Conservation (phyloP, 2,329 filamentous ascomycete genomes). For the Dactylonectria estremocensis region DNA sequence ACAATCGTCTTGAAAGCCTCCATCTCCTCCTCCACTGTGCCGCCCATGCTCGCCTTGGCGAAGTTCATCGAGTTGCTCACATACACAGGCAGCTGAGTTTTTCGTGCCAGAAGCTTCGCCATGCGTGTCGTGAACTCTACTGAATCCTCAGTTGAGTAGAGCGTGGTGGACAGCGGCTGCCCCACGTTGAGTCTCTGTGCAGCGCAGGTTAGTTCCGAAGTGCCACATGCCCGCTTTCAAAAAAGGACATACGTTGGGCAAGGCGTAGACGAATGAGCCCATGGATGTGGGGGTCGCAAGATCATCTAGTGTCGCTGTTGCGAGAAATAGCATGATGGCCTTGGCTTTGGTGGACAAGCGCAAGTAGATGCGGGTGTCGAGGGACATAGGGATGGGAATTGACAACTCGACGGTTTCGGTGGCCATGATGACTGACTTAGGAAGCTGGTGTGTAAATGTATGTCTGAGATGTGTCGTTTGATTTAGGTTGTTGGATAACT, state of each 20-base stretch:
- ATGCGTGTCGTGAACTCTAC: conserved; percentile 90
- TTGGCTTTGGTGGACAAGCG: conserved; percentile 72
- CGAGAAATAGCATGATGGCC: conserved; percentile 73
- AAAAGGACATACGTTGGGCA: conserved; percentile 81
- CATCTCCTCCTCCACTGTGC: conserved; percentile 94
- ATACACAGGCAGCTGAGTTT: conserved; percentile 83
- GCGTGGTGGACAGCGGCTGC: conserved; percentile 81
- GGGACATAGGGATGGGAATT: conserved; percentile 71
- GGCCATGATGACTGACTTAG: conserved; percentile 40
- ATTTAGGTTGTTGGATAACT: background rate
- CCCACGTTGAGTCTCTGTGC: conserved; percentile 66
- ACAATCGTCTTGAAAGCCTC: conserved; percentile 85
- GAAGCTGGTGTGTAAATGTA: too few relatives aligned
- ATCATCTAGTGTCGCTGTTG: conserved; percentile 70
- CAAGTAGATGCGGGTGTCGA: conserved; percentile 74
- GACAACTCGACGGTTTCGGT: conserved; percentile 62
- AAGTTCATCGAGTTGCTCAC: conserved; percentile 91
- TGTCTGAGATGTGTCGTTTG: background rate
- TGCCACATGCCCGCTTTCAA: conserved; percentile 20
- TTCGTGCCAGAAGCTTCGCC: conserved; percentile 86
- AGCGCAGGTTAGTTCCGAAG: conserved; percentile 31
- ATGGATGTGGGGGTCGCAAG: conserved; percentile 69
- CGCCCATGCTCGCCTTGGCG: conserved; percentile 79
- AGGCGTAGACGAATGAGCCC: conserved; percentile 93
- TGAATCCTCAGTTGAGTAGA: conserved; percentile 83